A percentile compares a stretch with the other conserved stretches of the same genome.
phyloP scores from a whole-genome alignment of 371 early-diverging fungal genomes.

The Mortierella sp. region DNA sequence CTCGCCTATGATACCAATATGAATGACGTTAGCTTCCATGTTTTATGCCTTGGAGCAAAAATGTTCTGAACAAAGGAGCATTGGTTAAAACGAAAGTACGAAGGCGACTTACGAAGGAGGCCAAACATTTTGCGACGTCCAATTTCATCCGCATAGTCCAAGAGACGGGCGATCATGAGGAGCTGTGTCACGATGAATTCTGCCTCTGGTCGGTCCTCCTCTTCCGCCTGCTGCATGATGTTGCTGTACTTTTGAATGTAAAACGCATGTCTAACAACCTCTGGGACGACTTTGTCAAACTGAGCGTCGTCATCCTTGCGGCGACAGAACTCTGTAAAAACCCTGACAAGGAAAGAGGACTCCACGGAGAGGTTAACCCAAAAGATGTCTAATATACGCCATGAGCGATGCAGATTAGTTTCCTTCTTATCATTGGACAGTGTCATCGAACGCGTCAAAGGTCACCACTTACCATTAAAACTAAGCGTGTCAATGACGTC shows the following conservation, averaged over 20 bases:
- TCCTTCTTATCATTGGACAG: not conserved
- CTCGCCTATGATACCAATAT: conserved; percentile 60
- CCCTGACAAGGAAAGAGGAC: conserved; percentile 81
- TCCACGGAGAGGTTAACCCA: conserved; percentile 87
- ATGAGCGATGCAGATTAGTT: conserved; percentile 12
- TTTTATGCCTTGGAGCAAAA: not conserved
- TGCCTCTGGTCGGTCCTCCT: conserved; percentile 72
- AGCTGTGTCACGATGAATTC: conserved; percentile 86
- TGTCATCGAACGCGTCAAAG: not conserved
- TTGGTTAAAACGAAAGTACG: not conserved
- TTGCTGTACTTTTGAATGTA: conserved; percentile 77
- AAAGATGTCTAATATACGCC: conserved; percentile 65
- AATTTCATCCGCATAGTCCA: conserved; percentile 91
- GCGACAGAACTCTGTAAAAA: conserved; percentile 66
- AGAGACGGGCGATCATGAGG: conserved; percentile 78
- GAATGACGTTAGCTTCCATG: not conserved
- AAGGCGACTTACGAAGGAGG: conserved; percentile 71
- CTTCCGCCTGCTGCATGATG: conserved; percentile 68
- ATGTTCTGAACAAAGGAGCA: not conserved
- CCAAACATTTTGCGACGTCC: conserved; percentile 87
- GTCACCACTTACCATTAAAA: conserved; percentile 63
- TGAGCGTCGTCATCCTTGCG: conserved; percentile 63
- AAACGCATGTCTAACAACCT: conserved; percentile 79
- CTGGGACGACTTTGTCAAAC: conserved; percentile 81
- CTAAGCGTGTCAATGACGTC: conserved; percentile 73